A percentile compares a stretch with the other conserved stretches of the same genome.
Conservation (phyloP, 1,284 basidiomycete genomes). For the Cystobasidium slooffiae region DNA sequence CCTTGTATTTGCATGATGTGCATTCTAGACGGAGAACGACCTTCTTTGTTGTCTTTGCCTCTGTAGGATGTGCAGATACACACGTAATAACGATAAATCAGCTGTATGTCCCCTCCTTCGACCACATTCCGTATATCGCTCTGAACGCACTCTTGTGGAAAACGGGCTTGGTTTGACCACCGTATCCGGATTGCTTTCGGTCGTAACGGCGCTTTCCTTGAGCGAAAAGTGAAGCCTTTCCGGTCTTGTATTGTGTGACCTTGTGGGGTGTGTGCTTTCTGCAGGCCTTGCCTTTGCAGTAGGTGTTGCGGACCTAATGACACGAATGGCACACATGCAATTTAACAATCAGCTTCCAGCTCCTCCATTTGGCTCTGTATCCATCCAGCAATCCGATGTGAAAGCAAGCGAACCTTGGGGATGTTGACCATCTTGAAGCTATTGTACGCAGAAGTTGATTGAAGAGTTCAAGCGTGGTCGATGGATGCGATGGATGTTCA, state of each 20-base stretch:
- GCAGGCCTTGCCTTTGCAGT: constrained; percentile 99
- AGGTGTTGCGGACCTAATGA: constrained; percentile 61
- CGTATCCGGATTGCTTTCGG: constrained; percentile 74
- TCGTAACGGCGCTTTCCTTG: constrained; percentile 99
- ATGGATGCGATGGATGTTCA: neutral
- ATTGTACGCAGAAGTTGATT: neutral
- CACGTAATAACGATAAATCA: neutral
- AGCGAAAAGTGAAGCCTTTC: constrained; percentile 92
- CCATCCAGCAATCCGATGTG: constrained; percentile 61
- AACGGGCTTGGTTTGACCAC: constrained; percentile 98
- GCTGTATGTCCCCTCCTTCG: neutral
- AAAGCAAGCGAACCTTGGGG: constrained; percentile 65
- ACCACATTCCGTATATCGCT: neutral
- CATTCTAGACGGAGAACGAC: constrained; percentile 97
- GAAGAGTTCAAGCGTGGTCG: neutral
- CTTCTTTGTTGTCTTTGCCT: constrained; percentile 99
- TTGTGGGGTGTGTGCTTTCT: constrained; percentile 78
- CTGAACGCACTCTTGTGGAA: constrained; percentile 88
- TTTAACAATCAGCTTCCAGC: constrained; percentile 4
- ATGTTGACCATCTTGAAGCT: constrained; percentile 80
- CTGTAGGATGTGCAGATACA: constrained; percentile 13
- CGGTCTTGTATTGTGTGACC: constrained; percentile 98
- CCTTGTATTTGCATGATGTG: constrained; percentile 97
- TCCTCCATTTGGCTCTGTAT: constrained; percentile 64
- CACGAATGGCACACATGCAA: too few species aligned